A percentile compares a stretch with the other conserved stretches of the same genome.
phyloP scores from a whole-genome alignment of 2,329 filamentous ascomycete species.

The Apiospora saccharicola region DNA sequence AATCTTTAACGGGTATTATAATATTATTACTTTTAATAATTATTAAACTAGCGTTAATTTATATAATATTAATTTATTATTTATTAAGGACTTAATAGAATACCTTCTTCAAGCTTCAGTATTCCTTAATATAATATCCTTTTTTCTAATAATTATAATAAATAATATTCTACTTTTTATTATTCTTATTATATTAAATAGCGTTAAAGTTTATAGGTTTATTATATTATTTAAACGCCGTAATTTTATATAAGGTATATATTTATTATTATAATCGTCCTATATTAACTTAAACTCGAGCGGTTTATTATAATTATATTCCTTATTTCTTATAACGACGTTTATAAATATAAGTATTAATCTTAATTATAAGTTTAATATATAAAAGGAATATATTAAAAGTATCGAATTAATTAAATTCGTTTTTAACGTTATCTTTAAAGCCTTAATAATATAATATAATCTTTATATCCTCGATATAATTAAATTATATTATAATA shows the following conservation, averaged over 20 bases:
- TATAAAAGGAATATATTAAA: neutral
- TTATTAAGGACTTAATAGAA: neutral
- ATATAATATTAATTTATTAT: neutral
- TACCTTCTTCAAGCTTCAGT: neutral
- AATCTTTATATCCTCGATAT: neutral
- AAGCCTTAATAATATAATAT: neutral
- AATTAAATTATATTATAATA: neutral
- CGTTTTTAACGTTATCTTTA: neutral
- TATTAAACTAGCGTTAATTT: too few relatives aligned
- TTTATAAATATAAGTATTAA: neutral
- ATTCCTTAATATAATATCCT: too few relatives aligned
- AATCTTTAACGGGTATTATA: too few relatives aligned
- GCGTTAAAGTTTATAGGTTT: neutral
- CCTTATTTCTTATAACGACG: neutral
- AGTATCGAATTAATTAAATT: neutral
- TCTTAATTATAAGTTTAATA: neutral
- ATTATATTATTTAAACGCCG: neutral
- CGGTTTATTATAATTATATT: neutral
- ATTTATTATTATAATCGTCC: neutral
- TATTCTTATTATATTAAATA: neutral
- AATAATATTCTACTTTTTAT: too few relatives aligned
- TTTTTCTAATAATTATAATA: too few relatives aligned
- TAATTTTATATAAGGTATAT: neutral
- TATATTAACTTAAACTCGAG: neutral
- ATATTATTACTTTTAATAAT: too few relatives aligned